Evolutionary conservation across 2,329 filamentous ascomycete species (phyloP), one percentile per base, ranked within the genome.

Genomic region (Arthrobotrys entomopaga): DNA sequence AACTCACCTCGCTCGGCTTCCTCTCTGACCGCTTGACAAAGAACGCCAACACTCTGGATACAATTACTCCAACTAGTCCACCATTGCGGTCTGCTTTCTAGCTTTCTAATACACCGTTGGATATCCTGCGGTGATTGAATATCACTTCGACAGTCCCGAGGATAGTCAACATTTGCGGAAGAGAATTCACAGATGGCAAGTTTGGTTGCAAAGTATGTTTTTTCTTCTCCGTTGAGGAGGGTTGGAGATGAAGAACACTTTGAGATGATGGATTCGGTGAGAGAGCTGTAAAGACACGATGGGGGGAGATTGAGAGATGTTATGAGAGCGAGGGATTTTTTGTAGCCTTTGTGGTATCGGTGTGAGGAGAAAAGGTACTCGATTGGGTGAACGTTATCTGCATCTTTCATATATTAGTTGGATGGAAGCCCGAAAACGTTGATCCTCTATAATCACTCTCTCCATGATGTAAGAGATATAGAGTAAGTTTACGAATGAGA

Each of bases 301-400:
- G 49, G 70, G 2, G 29, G 71, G 81, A 60, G 84, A 83, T 78
- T 79, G 63, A 71, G 75, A 79, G 65, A 80, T 72, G 63, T 79
- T 70, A 40, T 78, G 64, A 40, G 63, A 48, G 56, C 65, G 54
- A 77, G 64, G 57, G 40, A 65, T 24, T 52, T 43, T 43, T 63
- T 46, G 20, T 67, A 56, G 15, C 59, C 54, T 61, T 71, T 69
- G n/a, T 58, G 29, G 22, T 43, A 24, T 42, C 61, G 53, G 16
- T 64, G 49, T 3, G 56, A 58, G 2, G 65, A 76, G 7, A 74
- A 11, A 0, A 74, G 34, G 5, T 46, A 40, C n/a, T 66, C 70
- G 15, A 74, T 43, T 1, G 70, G 22, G 22, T 34, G 29, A 34
- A 34, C 29, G 10, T 34, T 34, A 10, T 34, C 29, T 34, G 10